Evolutionary conservation across 441 rosid species (phyloP).

Genomic region (Oxalis stricta): DNA sequence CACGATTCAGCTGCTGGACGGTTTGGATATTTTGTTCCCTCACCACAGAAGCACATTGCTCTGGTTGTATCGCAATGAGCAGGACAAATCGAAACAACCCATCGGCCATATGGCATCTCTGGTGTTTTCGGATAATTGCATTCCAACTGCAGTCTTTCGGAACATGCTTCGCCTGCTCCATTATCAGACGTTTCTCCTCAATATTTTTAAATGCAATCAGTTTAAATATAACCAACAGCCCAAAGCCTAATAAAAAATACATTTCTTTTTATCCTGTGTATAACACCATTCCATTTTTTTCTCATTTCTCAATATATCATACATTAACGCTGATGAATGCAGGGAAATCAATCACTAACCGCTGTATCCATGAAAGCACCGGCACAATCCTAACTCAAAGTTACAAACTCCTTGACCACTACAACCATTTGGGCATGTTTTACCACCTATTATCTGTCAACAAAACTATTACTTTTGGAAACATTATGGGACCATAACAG

Average conservation of each 20-base stretch:
- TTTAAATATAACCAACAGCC: too few species aligned
- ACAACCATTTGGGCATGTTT: conserved; percentile 49
- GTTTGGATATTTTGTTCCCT: conserved; percentile 88
- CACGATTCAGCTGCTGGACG: conserved; percentile 84
- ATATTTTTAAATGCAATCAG: too few species aligned
- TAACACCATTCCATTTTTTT: too few species aligned
- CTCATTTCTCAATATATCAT: not conserved
- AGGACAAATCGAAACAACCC: conserved; percentile 89
- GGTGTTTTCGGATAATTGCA: conserved; percentile 68
- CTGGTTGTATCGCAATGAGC: conserved; percentile 76
- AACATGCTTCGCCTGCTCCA: conserved; percentile 69
- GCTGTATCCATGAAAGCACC: conserved; percentile 78
- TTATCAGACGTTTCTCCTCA: conserved; percentile 8
- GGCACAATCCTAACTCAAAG: conserved; percentile 58
- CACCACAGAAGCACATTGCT: conserved; percentile 98
- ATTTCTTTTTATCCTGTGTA: too few species aligned
- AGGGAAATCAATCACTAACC: conserved; percentile 27
- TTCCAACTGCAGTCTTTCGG: conserved; percentile 39
- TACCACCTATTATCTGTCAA: conserved; percentile 62
- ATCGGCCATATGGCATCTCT: conserved; percentile 67
- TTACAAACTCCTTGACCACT: conserved; percentile 85
- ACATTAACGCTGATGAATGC: not conserved
- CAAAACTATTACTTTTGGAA: conserved; percentile 1
- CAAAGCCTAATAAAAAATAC: too few species aligned
- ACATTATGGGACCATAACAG: too few species aligned